A percentile compares a stretch with the other conserved stretches of the same genome.
phyloP scores from a whole-genome alignment of 192 early-diverging fungal genomes.

The Backusella australiensis region DNA sequence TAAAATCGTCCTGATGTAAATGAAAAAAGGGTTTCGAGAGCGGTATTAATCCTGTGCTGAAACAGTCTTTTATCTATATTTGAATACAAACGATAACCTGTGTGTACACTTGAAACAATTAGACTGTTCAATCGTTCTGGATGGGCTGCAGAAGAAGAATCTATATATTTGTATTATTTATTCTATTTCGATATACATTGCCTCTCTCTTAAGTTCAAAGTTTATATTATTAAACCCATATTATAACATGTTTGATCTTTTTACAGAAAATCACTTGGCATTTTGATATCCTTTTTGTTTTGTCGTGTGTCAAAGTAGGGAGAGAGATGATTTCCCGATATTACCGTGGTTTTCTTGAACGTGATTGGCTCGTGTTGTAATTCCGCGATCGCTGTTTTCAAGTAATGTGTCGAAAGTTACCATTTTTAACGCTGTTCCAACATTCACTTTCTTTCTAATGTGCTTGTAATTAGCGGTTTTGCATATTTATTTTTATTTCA shows the following conservation, averaged over 20 bases:
- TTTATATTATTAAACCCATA: neutral
- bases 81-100: neutral
- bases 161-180: neutral
- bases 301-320: neutral
- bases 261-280: slow-evolving; percentile 7
- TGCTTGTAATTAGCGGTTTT: neutral
- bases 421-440: neutral
- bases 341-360: neutral
- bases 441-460: neutral
- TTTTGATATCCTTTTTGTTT: neutral
- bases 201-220: neutral
- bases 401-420: neutral
- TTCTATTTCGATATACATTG: neutral
- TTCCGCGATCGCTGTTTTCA: neutral
- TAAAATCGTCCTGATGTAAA: neutral
- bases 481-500: slow-evolving; percentile 1
- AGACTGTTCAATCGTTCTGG: neutral
- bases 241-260: neutral
- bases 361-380: neutral
- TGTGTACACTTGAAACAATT: neutral
- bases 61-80: neutral
- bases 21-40: neutral
- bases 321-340: neutral
- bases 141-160: neutral
- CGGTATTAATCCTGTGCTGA: neutral